Percentiles rank a stretch among this genome's conserved stretches.
These are phyloP conservation scores for Leptodermis oblonga DNA, from an alignment of 257 asterid genomes.

Conservation along the genomic window DNA sequence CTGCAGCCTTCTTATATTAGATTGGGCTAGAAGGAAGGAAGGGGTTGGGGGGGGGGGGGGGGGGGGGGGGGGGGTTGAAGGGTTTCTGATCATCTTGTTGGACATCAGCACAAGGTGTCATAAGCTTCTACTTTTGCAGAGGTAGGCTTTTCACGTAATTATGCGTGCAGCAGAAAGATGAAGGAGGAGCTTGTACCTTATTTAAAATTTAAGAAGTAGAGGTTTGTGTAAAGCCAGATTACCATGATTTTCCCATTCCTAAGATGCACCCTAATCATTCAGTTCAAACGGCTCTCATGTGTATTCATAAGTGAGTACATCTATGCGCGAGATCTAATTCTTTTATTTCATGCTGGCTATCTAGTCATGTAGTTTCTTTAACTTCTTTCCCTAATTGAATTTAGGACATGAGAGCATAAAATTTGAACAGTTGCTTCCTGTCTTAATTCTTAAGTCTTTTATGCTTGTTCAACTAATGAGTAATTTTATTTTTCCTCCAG, in stretches of 20 bases:
- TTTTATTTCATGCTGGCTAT: too few relatives aligned
- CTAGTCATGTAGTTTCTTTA: too few relatives aligned
- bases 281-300: neutral
- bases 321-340: too few relatives aligned
- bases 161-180: too few relatives aligned
- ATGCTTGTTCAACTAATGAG: neutral
- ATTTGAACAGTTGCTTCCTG: neutral
- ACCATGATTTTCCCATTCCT: neutral
- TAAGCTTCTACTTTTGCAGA: neutral
- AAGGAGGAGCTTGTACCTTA: too few relatives aligned
- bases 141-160: too few relatives aligned
- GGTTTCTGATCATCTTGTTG: neutral
- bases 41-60: too few relatives aligned
- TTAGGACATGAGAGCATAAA: neutral
- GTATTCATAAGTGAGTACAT: too few relatives aligned
- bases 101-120: neutral
- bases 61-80: neutral
- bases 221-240: neutral
- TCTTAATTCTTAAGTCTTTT: neutral
- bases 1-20: too few relatives aligned
- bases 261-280: neutral
- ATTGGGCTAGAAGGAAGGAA: too few relatives aligned
- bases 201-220: too few relatives aligned
- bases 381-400: neutral
- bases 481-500: conserved; percentile 33